Percentiles rank a stretch among this genome's conserved stretches.
These are phyloP conservation scores for Cydonia oblonga DNA, from an alignment of 331 rosid genomes.

Conservation along the genomic window DNA sequence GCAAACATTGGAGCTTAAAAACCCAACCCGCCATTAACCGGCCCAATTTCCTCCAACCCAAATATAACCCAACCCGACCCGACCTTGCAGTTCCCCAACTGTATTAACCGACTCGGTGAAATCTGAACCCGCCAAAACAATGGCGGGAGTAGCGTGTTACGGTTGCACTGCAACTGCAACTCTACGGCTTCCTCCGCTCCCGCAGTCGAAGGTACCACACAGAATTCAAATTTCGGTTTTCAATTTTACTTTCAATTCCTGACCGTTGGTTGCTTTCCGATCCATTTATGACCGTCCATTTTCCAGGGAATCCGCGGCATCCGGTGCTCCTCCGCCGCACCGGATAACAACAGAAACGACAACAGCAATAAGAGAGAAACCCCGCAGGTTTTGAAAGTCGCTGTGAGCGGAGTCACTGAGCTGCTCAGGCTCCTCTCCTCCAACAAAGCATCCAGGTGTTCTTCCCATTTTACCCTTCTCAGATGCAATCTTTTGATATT, in stretches of 20 bases:
- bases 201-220: background rate
- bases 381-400: conserved; percentile 44
- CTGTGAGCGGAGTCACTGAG: conserved; percentile 61
- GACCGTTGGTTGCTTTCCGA: background rate
- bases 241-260: background rate
- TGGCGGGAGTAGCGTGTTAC: conserved; percentile 29
- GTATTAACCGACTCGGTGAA: background rate
- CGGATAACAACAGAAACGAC: conserved; percentile 1
- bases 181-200: conserved; percentile 10
- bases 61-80: background rate
- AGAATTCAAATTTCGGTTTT: background rate
- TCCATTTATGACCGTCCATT: background rate
- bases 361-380: conserved; percentile 15
- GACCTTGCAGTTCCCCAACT: background rate
- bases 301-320: conserved; percentile 10
- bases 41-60: background rate
- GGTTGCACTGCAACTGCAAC: background rate
- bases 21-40: background rate
- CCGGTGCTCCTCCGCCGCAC: conserved; percentile 25
- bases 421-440: conserved; percentile 56
- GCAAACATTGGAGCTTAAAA: background rate
- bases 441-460: conserved; percentile 25
- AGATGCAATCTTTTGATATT: background rate
- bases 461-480: background rate
- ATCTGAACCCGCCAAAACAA: background rate